These are phyloP conservation scores for Pestalotiopsis fici DNA, from an alignment of 2,329 filamentous ascomycete genomes.

Conservation along the genomic window DNA sequence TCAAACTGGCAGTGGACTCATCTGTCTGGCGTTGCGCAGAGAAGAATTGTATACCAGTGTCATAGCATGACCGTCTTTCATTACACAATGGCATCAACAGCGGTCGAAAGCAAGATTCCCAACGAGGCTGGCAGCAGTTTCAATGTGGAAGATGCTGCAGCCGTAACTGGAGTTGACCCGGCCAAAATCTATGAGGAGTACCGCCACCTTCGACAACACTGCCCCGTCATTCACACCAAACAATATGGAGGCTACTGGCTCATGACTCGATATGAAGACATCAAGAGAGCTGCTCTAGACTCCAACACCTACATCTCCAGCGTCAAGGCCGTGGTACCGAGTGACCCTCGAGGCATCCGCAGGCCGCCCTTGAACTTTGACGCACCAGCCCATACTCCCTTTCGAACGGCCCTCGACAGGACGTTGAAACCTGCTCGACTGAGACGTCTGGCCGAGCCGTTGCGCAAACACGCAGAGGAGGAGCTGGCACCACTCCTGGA, in stretches of 20 bases:
- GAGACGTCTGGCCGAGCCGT: conserved; percentile 12
- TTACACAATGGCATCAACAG: neutral
- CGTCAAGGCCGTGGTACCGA: conserved; percentile 17
- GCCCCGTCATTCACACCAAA: conserved; percentile 17
- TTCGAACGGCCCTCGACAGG: conserved; percentile 19
- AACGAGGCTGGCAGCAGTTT: neutral
- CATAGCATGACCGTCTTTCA: neutral
- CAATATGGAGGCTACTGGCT: conserved; percentile 22
- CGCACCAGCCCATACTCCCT: conserved; percentile 19
- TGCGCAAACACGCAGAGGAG: conserved; percentile 14
- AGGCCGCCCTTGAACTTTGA: conserved; percentile 22
- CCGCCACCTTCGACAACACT: conserved; percentile 15
- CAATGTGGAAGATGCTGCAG: conserved; percentile 17
- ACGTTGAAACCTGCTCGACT: conserved; percentile 18
- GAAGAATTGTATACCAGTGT: neutral
- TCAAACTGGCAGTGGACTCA: neutral
- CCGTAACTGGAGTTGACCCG: conserved; percentile 18
- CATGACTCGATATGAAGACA: conserved; percentile 20
- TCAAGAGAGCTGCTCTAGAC: conserved; percentile 19
- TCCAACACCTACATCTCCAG: conserved; percentile 16
- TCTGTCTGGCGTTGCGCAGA: neutral
- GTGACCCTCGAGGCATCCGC: conserved; percentile 16
- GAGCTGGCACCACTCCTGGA: conserved; percentile 14
- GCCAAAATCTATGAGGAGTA: conserved; percentile 18
- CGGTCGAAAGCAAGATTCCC: neutral